Base-by-base conservation (phyloP, 768 basidiomycete genomes). In the Termitomyces sp. region DNA sequence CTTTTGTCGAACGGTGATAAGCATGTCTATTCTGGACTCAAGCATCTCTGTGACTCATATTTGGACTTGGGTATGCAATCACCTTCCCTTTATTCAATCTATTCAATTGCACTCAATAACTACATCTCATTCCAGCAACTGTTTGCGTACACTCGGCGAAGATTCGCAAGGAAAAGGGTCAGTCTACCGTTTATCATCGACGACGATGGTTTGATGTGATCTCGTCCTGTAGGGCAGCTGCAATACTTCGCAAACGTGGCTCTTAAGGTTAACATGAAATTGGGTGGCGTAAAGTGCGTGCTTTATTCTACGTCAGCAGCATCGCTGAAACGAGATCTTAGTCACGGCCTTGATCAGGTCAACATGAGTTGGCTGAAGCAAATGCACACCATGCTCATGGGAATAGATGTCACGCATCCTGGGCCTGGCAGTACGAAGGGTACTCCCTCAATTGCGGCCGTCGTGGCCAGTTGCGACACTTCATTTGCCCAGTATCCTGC, bases 391-490 rank as follows among this genome's bases (percentile, higher is more conserved):
- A 93, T 94, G 88, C 65, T 94, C 21, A 82, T 93, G 11, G 92
- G 92, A 1, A 90, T 92, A 65, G 90, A 82, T 64, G 88, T 90
- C 23, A 92, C 89, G 1, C 90, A 93, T 70, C 90, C 90, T 21
- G 87, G 90, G 19, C 85, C 83, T 5, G 86, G 86, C 2, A 89
- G 87, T 56, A 77, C 83, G 60, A 80, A 77, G 21, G 90, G 89
- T 5, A 88, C 87, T 0, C 91, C 90, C 12, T 90, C 89, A 1
- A 86, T 94, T 58, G 90, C 90, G 0, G 92, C 90, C 5, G 89
- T 92, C n/a, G 91, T 92, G 5, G 92, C 85, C 1, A 92, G 85
- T 59, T 74, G 80, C 25, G 91, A 93, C 63, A 54, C 58, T 4
- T 68, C 77, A 3, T 91, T 79, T 63, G 82, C 80, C 0, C 89